Conservation (phyloP, 2,329 filamentous ascomycete species). For the Catunica adiposa region DNA sequence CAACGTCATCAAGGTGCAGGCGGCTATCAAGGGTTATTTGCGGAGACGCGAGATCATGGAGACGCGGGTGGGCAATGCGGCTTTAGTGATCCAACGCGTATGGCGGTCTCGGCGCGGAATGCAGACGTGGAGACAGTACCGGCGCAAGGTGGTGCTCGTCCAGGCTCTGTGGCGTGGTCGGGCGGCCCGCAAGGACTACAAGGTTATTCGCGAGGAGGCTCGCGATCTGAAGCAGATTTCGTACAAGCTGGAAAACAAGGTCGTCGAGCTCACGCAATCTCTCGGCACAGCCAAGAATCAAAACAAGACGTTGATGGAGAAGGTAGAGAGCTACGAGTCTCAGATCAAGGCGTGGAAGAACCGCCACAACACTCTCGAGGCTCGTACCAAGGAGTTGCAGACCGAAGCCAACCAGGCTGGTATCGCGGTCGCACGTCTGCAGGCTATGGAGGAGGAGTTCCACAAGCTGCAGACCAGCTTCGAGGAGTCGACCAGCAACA, state of each 20-base stretch:
- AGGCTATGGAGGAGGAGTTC: constrained; percentile 92
- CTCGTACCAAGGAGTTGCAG: constrained; percentile 82
- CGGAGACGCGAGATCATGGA: constrained; percentile 86
- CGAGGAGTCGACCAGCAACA: constrained; percentile 76
- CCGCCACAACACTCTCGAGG: constrained; percentile 77
- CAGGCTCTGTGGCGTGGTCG: constrained; percentile 89
- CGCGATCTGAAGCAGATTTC: constrained; percentile 98
- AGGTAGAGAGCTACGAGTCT: constrained; percentile 89
- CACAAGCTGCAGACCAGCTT: constrained; percentile 75
- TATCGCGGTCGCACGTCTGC: constrained; percentile 78
- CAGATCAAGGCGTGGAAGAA: constrained; percentile 95
- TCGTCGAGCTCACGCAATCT: constrained; percentile 90
- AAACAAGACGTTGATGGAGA: constrained; percentile 75
- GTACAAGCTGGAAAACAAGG: constrained; percentile 99
- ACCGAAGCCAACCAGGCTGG: constrained; percentile 94
- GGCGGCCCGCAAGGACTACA: constrained; percentile 67
- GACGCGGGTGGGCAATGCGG: constrained; percentile 82
- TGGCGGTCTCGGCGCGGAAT: constrained; percentile 73
- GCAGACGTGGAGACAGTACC: constrained; percentile 70
- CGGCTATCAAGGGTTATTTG: constrained; percentile 79
- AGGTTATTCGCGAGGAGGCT: constrained; percentile 81
- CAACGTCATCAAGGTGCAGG: constrained; percentile 77
- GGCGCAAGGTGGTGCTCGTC: constrained; percentile 73
- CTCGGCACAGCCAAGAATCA: constrained; percentile 83
- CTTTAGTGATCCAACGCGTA: constrained; percentile 71